Evolutionary conservation across 2,329 filamentous ascomycete genomes (phyloP).

Genomic region (Colletotrichum aenigma): DNA sequence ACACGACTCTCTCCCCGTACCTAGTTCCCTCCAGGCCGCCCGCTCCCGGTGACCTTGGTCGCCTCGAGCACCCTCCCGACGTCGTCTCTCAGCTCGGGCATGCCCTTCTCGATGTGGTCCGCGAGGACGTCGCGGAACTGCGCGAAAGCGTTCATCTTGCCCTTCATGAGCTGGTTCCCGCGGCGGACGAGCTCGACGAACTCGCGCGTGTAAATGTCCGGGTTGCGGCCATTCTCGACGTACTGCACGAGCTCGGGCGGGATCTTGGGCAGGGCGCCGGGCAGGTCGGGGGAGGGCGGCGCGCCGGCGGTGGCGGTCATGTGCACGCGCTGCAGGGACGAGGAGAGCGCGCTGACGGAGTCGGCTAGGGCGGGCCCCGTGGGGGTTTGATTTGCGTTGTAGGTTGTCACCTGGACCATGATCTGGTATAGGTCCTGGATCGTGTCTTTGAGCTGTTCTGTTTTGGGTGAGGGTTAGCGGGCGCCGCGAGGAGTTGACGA

Average conservation of each 20-base stretch:
- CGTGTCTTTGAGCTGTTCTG: conserved; percentile 64
- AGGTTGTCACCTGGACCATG: conserved; percentile 66
- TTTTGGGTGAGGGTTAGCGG: not conserved
- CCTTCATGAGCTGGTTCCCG: conserved; percentile 69
- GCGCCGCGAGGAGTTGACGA: not conserved
- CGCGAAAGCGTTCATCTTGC: conserved; percentile 66
- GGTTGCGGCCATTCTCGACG: conserved; percentile 74
- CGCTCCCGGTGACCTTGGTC: conserved; percentile 31
- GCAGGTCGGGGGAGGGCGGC: conserved; percentile 15
- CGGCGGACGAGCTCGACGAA: conserved; percentile 72
- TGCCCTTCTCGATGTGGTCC: conserved; percentile 57
- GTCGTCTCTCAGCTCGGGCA: conserved; percentile 64
- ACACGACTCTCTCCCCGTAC: not conserved
- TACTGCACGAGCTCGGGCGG: conserved; percentile 70
- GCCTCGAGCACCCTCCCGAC: conserved; percentile 54
- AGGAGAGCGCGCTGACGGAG: conserved; percentile 37
- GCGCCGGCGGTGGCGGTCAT: conserved; percentile 38
- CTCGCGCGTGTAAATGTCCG: conserved; percentile 76
- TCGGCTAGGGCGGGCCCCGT: conserved; percentile 16
- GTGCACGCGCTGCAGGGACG: conserved; percentile 42
- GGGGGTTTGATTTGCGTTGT: conserved; percentile 48
- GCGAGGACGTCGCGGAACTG: conserved; percentile 67
- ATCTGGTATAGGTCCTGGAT: conserved; percentile 69
- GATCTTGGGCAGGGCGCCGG: conserved; percentile 50
- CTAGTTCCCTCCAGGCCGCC: not conserved